phyloP scores from a whole-genome alignment of 495 filamentous ascomycete species.

The Clohesyomyces aquaticus region DNA sequence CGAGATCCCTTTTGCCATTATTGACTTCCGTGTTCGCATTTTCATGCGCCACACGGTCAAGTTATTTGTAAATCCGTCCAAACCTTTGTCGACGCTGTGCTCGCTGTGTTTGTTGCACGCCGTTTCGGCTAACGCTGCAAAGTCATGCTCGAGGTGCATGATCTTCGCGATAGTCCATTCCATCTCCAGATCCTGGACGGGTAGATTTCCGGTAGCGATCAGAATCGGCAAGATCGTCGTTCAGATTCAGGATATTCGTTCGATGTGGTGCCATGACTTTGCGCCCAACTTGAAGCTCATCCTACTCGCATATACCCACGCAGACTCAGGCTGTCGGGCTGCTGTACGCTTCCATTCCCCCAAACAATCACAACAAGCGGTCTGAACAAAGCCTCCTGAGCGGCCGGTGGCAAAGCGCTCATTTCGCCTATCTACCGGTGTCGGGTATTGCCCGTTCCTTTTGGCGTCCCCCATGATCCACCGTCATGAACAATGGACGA shows the following conservation, averaged over 20 bases:
- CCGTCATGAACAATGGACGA: too few species aligned
- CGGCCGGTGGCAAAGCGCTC: background rate
- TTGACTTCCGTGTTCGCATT: background rate
- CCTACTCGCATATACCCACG: too few species aligned
- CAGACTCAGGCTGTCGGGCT: too few species aligned
- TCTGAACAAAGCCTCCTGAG: too few species aligned
- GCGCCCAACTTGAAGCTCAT: too few species aligned
- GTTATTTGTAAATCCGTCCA: background rate
- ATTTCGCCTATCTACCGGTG: background rate
- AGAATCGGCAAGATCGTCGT: slow-evolving; percentile 23
- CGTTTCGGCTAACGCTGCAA: slow-evolving; percentile 13
- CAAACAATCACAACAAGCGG: too few species aligned
- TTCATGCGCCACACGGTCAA: background rate
- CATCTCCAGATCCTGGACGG: slow-evolving; percentile 14
- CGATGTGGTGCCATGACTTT: too few species aligned
- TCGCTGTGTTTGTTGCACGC: background rate
- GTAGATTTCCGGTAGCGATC: slow-evolving; percentile 39
- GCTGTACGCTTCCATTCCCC: too few species aligned
- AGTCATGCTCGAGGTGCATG: slow-evolving; percentile 1
- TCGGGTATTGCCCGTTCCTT: too few species aligned
- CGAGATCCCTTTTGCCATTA: background rate
- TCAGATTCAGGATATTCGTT: slow-evolving; percentile 6
- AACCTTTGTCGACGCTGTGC: too few species aligned
- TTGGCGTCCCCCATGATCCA: too few species aligned
- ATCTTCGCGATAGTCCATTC: background rate